Evolutionary conservation across 345 rosid genomes (phyloP), one percentile per base, ranked within the genome.

Genomic region (Firmiana major): DNA sequence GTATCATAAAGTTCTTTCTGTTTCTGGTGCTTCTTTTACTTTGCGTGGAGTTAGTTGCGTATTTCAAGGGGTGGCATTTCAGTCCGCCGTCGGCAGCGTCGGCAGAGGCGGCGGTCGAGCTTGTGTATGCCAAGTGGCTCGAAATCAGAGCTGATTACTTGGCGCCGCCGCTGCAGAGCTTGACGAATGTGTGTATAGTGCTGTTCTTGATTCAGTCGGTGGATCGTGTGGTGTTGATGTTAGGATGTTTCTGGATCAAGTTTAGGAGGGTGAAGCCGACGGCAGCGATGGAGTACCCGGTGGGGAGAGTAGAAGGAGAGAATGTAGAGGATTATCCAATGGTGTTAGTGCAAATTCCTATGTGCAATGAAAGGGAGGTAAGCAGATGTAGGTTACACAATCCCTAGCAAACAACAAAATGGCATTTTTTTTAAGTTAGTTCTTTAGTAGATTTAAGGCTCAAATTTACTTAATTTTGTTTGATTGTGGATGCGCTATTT

Each of bases 361-460:
- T 94, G 97, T 94, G 98, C 89, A 94, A 94, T 80, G 97, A 94
- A 90, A 90, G 80, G 90, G 98, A 94, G 97, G 98, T 94, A 90
- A 89, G 97, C 87, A 74, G 77, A 89, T 78, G 90, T 88, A 83
- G 87, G 89, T 86, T 86, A 76, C 81, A 42, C 60, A 70, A 75
- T 82, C 77, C 75, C 68, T 75, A 48, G 15, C 40, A 3, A 16
- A 69, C 19, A 64, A 8, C 7, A 19, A 19, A 9, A 9, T 38
- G 13, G 4, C 21, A 5, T 26, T 48, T 57, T 42, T 21, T 12
- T 9, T n/a, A n/a, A 5, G 9, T 13, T 6, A 28, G 0, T 66
- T 22, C 8, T 16, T 26, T 26, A 1, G 42, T 69, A 28, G 40
- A 46, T 69, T 48, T 28, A 17, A 15, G n/a, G 22, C 40, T 69